Percentiles rank a stretch among this genome's conserved stretches.
Conservation (phyloP, 257 asterid species). For the Solanum corneliomulleri region DNA sequence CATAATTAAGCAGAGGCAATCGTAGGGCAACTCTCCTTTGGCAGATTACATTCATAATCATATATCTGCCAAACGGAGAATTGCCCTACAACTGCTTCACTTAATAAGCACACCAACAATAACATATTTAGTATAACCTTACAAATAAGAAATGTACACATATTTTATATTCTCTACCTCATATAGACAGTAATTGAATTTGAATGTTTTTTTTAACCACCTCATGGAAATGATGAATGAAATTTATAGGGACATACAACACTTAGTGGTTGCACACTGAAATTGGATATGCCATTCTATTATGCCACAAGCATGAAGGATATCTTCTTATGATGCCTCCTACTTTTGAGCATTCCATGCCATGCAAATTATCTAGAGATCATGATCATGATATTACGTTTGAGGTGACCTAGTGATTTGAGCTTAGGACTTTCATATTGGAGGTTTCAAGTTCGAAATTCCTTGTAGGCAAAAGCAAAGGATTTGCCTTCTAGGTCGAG, state of each 20-base stretch:
- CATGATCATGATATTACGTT: background rate
- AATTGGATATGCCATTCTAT: background rate
- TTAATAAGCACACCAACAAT: background rate
- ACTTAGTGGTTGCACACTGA: background rate
- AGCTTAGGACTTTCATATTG: no score
- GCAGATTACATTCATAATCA: background rate
- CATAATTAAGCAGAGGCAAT: conserved; percentile 10
- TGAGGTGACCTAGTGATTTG: no score
- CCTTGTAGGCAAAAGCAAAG: accelerated
- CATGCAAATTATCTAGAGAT: background rate
- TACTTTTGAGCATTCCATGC: background rate
- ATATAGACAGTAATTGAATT: background rate
- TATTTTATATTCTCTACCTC: background rate
- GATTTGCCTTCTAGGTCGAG: no score
- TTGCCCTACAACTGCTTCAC: conserved; percentile 6
- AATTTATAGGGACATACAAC: background rate
- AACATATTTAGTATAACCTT: background rate
- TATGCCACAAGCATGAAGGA: background rate
- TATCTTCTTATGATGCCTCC: background rate
- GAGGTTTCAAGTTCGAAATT: no score
- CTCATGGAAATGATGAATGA: background rate
- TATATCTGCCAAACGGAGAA: conserved; percentile 2
- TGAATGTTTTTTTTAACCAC: background rate
- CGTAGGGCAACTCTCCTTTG: conserved; percentile 25
- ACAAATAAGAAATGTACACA: background rate